These are phyloP conservation scores for Juncus effusus DNA, from an alignment of 176 grass and related monocot species.

Conservation along the genomic window DNA sequence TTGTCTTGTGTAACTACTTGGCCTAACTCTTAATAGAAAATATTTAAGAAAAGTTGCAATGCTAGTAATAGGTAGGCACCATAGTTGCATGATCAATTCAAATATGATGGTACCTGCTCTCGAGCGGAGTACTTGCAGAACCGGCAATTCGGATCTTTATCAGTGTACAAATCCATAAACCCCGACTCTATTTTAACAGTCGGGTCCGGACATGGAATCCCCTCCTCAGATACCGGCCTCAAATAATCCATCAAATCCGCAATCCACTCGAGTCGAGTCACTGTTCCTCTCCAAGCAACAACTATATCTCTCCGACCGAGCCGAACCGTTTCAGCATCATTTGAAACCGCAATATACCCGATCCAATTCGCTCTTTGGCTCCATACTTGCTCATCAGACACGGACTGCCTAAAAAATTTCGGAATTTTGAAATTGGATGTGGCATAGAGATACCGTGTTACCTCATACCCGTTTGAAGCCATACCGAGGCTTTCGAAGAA, in stretches of 20 bases:
- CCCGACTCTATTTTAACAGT: slow-evolving; percentile 68
- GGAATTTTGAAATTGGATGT: slow-evolving; percentile 41
- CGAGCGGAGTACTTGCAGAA: slow-evolving; percentile 89
- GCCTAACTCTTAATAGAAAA: too few relatives aligned
- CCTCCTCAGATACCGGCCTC: slow-evolving; percentile 41
- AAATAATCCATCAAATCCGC: slow-evolving; percentile 81
- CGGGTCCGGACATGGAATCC: slow-evolving; percentile 65
- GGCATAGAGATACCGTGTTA: slow-evolving; percentile 46
- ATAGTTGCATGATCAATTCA: not conserved
- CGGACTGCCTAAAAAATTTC: slow-evolving; percentile 32
- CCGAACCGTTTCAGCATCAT: slow-evolving; percentile 44
- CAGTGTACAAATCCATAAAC: slow-evolving; percentile 70
- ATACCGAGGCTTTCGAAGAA: slow-evolving; percentile 56
- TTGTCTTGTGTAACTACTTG: too few relatives aligned
- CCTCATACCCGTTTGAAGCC: slow-evolving; percentile 33
- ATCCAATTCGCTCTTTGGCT: slow-evolving; percentile 92
- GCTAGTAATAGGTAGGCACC: not conserved
- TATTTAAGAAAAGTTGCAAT: too few relatives aligned
- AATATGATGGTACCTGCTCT: slow-evolving; percentile 45
- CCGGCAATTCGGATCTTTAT: slow-evolving; percentile 68
- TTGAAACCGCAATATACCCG: slow-evolving; percentile 81
- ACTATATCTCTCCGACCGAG: slow-evolving; percentile 80
- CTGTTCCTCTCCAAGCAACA: slow-evolving; percentile 81
- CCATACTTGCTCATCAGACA: slow-evolving; percentile 41
- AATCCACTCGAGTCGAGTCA: slow-evolving; percentile 80